Conservation (phyloP, 805 yeast genomes). For the Lachancea sp. region DNA sequence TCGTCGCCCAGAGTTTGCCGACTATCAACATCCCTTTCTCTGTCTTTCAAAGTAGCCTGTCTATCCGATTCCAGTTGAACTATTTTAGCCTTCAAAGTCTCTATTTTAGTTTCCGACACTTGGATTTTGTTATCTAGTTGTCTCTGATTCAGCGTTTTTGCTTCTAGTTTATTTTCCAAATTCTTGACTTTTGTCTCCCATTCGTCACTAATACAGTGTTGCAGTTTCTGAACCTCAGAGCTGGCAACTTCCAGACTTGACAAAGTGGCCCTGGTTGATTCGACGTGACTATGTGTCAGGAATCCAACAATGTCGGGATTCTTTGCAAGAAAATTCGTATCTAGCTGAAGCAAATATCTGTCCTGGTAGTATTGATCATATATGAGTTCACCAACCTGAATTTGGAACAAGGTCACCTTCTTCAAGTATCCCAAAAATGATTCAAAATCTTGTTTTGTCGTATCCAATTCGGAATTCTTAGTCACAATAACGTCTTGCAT, state of each 20-base stretch:
- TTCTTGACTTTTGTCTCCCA: constrained; percentile 4
- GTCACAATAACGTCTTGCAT: background rate
- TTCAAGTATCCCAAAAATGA: constrained; percentile 10
- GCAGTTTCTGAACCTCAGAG: background rate
- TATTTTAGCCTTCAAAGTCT: constrained; percentile 1
- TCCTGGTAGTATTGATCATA: constrained; percentile 6
- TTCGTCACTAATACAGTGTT: background rate
- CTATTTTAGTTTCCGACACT: background rate
- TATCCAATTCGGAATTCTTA: background rate
- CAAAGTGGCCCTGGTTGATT: background rate
- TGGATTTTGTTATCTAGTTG: background rate
- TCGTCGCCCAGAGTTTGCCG: constrained; percentile 1
- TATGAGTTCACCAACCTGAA: constrained; percentile 15
- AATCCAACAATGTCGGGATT: constrained; percentile 14
- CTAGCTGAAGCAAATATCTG: constrained; percentile 9
- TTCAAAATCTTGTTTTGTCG: background rate
- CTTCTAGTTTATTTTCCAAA: constrained; percentile 6
- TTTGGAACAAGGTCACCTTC: constrained; percentile 13
- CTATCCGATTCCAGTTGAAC: constrained; percentile 1
- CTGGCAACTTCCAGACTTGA: background rate
- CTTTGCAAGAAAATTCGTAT: constrained; percentile 8
- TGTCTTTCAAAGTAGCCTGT: constrained; percentile 2
- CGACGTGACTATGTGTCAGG: constrained; percentile 11
- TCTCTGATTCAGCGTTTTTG: background rate
- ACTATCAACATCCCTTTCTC: background rate